These are phyloP conservation scores for Monosporascus sp. DNA, from an alignment of 2,329 filamentous ascomycete species.

Conservation along the genomic window DNA sequence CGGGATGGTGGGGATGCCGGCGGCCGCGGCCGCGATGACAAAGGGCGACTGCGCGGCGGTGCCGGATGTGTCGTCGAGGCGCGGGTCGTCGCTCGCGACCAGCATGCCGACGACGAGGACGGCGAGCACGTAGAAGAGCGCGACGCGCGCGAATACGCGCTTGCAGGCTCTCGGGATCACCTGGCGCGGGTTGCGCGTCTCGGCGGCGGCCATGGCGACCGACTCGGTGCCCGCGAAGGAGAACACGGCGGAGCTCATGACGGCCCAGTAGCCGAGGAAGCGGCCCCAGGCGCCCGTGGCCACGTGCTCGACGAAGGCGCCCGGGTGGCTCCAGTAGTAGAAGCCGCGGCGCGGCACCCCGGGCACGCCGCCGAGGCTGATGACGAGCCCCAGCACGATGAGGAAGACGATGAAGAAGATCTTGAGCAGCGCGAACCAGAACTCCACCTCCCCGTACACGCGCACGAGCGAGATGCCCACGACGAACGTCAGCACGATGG, in stretches of 20 bases:
- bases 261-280: conserved; percentile 56
- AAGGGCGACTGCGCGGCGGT: conserved; percentile 52
- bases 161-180: conserved; percentile 45
- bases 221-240: conserved; percentile 45
- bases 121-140: conserved; percentile 53
- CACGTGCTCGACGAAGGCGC: conserved; percentile 63
- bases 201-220: conserved; percentile 49
- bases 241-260: conserved; percentile 40
- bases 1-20: conserved; percentile 61
- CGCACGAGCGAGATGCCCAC: conserved; percentile 54
- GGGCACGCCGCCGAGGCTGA: conserved; percentile 57
- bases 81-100: conserved; percentile 47
- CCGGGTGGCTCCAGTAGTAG: conserved; percentile 63
- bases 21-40: conserved; percentile 65
- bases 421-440: conserved; percentile 47
- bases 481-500: conserved; percentile 47
- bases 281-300: conserved; percentile 49
- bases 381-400: conserved; percentile 55
- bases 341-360: conserved; percentile 58
- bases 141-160: conserved; percentile 50
- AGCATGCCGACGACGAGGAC: conserved; percentile 54
- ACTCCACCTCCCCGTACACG: conserved; percentile 55
- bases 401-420: conserved; percentile 57
- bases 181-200: conserved; percentile 46
- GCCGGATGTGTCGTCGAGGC: conserved; percentile 40